Evolutionary conservation across 108 stramenopile species (phyloP), one percentile per base, ranked within the genome.

Genomic region (Nannochloropsis oceanica): DNA sequence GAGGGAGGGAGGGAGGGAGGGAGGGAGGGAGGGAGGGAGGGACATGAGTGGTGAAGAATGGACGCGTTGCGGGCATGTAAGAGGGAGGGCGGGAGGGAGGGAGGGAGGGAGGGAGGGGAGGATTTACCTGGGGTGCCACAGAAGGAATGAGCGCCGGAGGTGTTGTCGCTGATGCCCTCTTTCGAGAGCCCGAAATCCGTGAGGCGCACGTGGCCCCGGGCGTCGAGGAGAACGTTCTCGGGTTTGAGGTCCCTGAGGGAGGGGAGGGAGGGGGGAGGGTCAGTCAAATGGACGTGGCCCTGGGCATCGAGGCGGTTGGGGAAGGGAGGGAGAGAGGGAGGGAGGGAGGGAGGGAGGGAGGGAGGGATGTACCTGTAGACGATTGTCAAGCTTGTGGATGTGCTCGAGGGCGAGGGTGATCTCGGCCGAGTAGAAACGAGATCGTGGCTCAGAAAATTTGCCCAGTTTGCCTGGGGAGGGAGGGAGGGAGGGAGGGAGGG

Each of bases 61-160:
- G n/a, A n/a, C n/a, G n/a, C n/a, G n/a, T n/a, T n/a, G n/a, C n/a
- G n/a, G n/a, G n/a, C n/a, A n/a, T n/a, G n/a, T n/a, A n/a, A n/a
- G n/a, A n/a, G n/a, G n/a, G n/a, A n/a, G n/a, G n/a, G n/a, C n/a
- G n/a, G n/a, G n/a, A n/a, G n/a, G n/a, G n/a, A n/a, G n/a, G n/a
- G n/a, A n/a, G n/a, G n/a, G n/a, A n/a, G n/a, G n/a, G n/a, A n/a
- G n/a, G n/a, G n/a, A n/a, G n/a, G n/a, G n/a, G n/a, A n/a, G n/a
- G n/a, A n/a, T n/a, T n/a, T n/a, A n/a, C n/a, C 89, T 14, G 99
- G 99, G 24, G 99, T 99, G 80, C 99, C 97, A 85, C 99, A 99
- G 87, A 99, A 99, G 82, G 95, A 95, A 82, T 95, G 94, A 44
- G 97, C 97, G 43, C 97, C 97, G 27, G 92, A 92, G 24, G 95